Evolutionary conservation across 148 eudicot species (phyloP).

Genomic region (Arctostaphylos glauca): DNA sequence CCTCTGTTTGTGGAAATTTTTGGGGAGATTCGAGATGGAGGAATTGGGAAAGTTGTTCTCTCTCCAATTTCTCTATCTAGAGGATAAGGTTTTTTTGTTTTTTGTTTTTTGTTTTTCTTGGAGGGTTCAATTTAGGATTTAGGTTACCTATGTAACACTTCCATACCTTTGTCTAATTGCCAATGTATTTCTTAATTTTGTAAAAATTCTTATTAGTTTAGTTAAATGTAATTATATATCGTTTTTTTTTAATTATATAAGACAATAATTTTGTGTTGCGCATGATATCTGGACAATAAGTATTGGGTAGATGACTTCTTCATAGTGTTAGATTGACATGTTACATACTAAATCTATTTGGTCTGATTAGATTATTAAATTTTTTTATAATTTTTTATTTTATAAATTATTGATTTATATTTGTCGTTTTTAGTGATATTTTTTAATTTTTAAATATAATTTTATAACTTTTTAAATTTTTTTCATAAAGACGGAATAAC

Average conservation of each 20-base stretch:
- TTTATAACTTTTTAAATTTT: no score
- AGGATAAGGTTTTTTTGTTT: neutral
- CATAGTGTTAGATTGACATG: no score
- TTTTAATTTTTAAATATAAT: no score
- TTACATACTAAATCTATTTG: no score
- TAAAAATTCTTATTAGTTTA: neutral
- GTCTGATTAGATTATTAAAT: no score
- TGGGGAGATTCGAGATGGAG: neutral
- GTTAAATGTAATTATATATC: neutral
- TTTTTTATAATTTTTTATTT: no score
- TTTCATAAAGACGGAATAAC: no score
- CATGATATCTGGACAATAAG: neutral
- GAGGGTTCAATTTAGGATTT: neutral
- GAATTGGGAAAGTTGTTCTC: neutral
- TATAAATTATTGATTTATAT: no score
- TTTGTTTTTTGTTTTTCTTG: no score
- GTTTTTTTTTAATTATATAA: neutral
- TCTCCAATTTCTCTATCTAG: neutral
- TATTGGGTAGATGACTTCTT: neutral
- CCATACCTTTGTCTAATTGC: neutral
- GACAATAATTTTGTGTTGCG: neutral
- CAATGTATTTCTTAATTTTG: neutral
- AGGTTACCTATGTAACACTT: neutral
- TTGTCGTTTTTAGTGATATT: no score
- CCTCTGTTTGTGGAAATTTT: neutral